phyloP scores from a whole-genome alignment of 73 alveolate genomes.

The Urostyla sp. region DNA sequence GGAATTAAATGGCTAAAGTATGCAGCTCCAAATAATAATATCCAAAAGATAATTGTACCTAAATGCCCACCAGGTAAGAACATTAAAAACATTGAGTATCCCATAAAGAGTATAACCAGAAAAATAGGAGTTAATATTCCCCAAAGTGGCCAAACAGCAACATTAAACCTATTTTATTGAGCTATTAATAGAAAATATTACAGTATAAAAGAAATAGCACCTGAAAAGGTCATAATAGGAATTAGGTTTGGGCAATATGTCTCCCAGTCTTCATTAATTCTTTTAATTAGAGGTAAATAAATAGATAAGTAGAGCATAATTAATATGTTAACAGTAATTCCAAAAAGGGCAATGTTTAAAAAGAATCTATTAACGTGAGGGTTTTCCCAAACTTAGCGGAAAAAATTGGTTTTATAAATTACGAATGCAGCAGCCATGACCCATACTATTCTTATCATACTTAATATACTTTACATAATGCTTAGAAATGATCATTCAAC shows the following conservation, averaged over 20 bases:
- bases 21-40: slow-evolving; percentile 18
- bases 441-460: slow-evolving; percentile 16
- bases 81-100: slow-evolving; percentile 17
- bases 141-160: slow-evolving; percentile 61
- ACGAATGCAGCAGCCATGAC: slow-evolving; percentile 4
- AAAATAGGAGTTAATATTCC: slow-evolving; percentile 23
- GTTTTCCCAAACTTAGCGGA: slow-evolving; percentile 54
- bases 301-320: slow-evolving; percentile 49
- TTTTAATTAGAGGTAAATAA: slow-evolving; percentile 22
- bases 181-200: not conserved
- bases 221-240: slow-evolving; percentile 28
- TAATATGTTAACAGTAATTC: slow-evolving; percentile 22
- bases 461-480: not conserved
- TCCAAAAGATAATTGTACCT: slow-evolving; percentile 41
- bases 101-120: slow-evolving; percentile 39
- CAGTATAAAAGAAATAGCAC: slow-evolving; percentile 16
- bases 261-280: slow-evolving; percentile 32
- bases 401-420: slow-evolving; percentile 53
- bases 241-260: slow-evolving; percentile 44
- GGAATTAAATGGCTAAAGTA: slow-evolving; percentile 43
- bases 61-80: slow-evolving; percentile 39
- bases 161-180: not conserved
- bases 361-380: slow-evolving; percentile 29
- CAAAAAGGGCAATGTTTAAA: slow-evolving; percentile 30
- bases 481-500: slow-evolving; percentile 19